A percentile compares a stretch with the other conserved stretches of the same genome.
Conservation (phyloP, 31 red algal species). For the Endocladia muricata region DNA sequence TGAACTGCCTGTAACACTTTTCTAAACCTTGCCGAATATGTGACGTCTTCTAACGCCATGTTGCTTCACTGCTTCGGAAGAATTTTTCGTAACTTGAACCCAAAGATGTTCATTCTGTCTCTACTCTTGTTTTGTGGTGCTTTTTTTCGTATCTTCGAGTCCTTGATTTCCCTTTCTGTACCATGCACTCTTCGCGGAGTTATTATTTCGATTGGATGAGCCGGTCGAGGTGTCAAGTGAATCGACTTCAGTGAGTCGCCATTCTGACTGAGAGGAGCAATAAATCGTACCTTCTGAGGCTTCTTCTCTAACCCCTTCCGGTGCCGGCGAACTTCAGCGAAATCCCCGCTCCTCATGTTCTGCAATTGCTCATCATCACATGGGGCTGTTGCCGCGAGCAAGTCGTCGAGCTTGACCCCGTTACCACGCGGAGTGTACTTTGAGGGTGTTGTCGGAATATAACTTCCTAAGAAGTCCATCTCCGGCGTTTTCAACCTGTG, state of each 20-base stretch:
- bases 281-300: slow-evolving; percentile 29
- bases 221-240: slow-evolving; percentile 25
- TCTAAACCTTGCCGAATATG: too few relatives aligned
- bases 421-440: slow-evolving; percentile 26
- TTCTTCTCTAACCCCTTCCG: slow-evolving; percentile 37
- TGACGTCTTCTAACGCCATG: too few relatives aligned
- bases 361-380: slow-evolving; percentile 31
- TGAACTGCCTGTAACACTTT: too few relatives aligned
- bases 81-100: slow-evolving; percentile 30
- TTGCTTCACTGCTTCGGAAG: too few relatives aligned
- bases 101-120: too few relatives aligned
- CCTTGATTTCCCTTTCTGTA: too few relatives aligned
- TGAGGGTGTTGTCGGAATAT: slow-evolving; percentile 20
- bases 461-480: slow-evolving; percentile 57
- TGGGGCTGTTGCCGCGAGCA: background rate
- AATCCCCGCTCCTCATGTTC: slow-evolving; percentile 26
- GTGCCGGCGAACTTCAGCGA: slow-evolving; percentile 21
- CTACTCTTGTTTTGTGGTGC: too few relatives aligned
- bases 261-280: slow-evolving; percentile 33
- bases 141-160: too few relatives aligned
- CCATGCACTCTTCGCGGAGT: background rate
- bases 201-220: background rate
- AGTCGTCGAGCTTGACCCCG: slow-evolving; percentile 21
- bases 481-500: too few relatives aligned
- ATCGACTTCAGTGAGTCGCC: slow-evolving; percentile 19